Percentiles rank a stretch among this genome's conserved stretches.
These are phyloP conservation scores for Sporisorium exsertum DNA, from an alignment of 1,284 basidiomycete genomes.

Conservation along the genomic window DNA sequence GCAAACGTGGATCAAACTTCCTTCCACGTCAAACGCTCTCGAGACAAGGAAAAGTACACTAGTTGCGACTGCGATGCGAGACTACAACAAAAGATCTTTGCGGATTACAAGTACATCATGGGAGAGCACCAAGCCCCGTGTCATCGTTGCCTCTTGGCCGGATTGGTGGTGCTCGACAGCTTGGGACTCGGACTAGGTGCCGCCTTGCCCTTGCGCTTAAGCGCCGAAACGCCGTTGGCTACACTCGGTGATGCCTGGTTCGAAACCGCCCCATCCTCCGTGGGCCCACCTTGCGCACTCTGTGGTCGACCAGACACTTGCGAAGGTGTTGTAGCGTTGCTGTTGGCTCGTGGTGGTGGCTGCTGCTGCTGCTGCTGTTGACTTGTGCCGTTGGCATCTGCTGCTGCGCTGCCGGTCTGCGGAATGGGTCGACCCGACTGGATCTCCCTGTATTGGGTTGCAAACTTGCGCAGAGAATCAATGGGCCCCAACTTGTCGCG, in stretches of 20 bases:
- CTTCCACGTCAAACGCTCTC: slow-evolving; percentile 18
- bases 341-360: background rate
- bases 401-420: slow-evolving; percentile 8
- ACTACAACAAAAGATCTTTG: background rate
- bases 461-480: slow-evolving; percentile 51
- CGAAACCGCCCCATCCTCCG: slow-evolving; percentile 23
- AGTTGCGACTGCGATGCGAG: slow-evolving; percentile 1
- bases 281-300: slow-evolving; percentile 36
- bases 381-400: slow-evolving; percentile 13
- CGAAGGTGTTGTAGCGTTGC: slow-evolving; percentile 16
- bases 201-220: slow-evolving; percentile 45
- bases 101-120: slow-evolving; percentile 16
- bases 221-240: slow-evolving; percentile 25
- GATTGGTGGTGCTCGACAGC: slow-evolving; percentile 27
- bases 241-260: slow-evolving; percentile 40
- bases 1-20: background rate
- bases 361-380: slow-evolving; percentile 10
- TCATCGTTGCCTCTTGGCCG: slow-evolving; percentile 47
- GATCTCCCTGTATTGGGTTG: slow-evolving; percentile 44
- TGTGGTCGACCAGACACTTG: slow-evolving; percentile 33
- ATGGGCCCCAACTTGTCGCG: slow-evolving; percentile 52
- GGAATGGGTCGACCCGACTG: slow-evolving; percentile 28
- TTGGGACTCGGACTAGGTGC: slow-evolving; percentile 52
- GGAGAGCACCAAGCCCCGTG: background rate
- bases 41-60: slow-evolving; percentile 2